Percentiles rank a stretch among this genome's conserved stretches.
Evolutionary conservation across 106 monocot species (phyloP).

Genomic region (Acorus gramineus): DNA sequence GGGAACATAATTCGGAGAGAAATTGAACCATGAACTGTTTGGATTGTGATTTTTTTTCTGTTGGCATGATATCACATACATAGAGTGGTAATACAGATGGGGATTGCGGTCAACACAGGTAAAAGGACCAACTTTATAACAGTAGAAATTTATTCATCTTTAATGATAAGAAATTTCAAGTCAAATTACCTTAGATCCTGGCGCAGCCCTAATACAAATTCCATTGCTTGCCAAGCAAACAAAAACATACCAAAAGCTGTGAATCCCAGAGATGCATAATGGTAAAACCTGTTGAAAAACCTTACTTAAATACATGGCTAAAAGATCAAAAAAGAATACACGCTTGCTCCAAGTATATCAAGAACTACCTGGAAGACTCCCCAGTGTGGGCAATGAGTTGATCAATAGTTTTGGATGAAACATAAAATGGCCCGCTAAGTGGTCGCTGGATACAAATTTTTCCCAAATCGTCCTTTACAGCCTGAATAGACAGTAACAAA

Average conservation of each 20-base stretch:
- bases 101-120: no score
- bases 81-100: no score
- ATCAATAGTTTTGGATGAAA: conserved; percentile 75
- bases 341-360: background rate
- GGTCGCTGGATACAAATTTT: conserved; percentile 78
- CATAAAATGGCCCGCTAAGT: conserved; percentile 88
- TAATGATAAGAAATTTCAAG: background rate
- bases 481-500: conserved; percentile 32
- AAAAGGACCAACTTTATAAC: no score
- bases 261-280: conserved; percentile 75
- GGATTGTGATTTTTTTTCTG: no score
- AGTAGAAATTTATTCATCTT: no score
- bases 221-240: conserved; percentile 63
- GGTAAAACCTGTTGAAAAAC: conserved; percentile 40
- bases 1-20: no score
- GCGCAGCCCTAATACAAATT: conserved; percentile 46
- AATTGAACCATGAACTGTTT: no score
- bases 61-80: no score
- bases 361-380: conserved; percentile 69
- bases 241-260: conserved; percentile 70
- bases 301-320: no score
- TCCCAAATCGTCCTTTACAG: conserved; percentile 91
- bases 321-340: background rate
- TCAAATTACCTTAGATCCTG: conserved; percentile 60
- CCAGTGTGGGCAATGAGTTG: conserved; percentile 74